Evolutionary conservation across 2,329 filamentous ascomycete species (phyloP).

Genomic region (Ascochyta clinopodiicola): DNA sequence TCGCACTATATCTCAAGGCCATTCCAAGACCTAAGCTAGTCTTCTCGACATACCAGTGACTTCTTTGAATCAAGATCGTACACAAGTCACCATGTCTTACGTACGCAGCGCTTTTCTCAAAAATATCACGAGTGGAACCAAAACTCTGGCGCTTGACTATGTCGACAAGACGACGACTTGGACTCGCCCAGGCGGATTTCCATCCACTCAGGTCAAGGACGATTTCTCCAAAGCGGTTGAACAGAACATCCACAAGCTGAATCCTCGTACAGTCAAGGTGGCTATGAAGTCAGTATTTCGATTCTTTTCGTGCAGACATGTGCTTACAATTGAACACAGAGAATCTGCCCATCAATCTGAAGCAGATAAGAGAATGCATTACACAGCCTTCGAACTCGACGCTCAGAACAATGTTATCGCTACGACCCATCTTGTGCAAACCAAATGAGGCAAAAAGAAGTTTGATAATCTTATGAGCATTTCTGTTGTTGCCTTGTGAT

Average conservation of each 20-base stretch:
- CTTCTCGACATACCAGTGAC: background rate
- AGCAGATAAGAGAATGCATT: background rate
- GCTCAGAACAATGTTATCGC: background rate
- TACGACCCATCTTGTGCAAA: background rate
- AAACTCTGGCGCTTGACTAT: background rate
- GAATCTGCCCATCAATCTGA: background rate
- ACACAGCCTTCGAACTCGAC: background rate
- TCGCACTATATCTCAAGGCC: background rate
- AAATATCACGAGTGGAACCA: background rate
- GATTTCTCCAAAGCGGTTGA: background rate
- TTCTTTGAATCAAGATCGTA: background rate
- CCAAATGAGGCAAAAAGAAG: background rate
- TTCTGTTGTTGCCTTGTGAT: background rate
- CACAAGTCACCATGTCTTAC: background rate
- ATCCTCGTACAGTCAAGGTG: background rate
- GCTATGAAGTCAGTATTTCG: background rate
- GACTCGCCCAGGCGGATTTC: background rate
- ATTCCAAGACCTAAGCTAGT: background rate
- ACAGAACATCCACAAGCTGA: background rate
- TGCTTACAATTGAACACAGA: background rate
- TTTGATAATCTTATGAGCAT: background rate
- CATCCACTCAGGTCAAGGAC: background rate
- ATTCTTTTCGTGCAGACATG: background rate
- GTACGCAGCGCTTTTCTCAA: background rate
- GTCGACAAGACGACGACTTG: background rate